A percentile compares a stretch with the other conserved stretches of the same genome.
phyloP scores from a whole-genome alignment of 2,329 filamentous ascomycete species.

The Bipolaris gigantea region DNA sequence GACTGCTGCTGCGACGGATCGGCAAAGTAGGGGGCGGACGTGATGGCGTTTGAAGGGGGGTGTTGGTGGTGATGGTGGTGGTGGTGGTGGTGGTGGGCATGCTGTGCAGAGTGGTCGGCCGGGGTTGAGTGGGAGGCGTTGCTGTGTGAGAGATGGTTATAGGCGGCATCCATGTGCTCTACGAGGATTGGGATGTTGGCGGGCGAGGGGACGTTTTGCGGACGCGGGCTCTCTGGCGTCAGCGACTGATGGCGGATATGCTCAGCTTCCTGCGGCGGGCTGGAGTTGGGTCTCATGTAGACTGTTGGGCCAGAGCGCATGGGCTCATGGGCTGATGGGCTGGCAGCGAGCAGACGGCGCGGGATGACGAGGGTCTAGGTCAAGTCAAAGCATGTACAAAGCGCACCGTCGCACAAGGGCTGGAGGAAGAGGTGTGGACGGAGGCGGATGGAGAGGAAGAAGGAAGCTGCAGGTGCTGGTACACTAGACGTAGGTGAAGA shows the following conservation, averaged over 20 bases:
- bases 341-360: conserved; percentile 15
- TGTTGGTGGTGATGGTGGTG: too few relatives aligned
- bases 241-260: conserved; percentile 67
- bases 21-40: conserved; percentile 38
- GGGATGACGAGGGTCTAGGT: conserved; percentile 7
- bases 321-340: too few relatives aligned
- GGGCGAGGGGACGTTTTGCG: conserved; percentile 67
- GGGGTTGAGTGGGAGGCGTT: conserved; percentile 41
- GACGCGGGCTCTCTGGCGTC: conserved; percentile 71
- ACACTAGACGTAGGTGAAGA: conserved; percentile 10
- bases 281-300: conserved; percentile 59
- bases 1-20: conserved; percentile 17
- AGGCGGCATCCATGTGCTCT: conserved; percentile 71
- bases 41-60: conserved; percentile 31
- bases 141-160: conserved; percentile 68
- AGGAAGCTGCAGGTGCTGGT: conserved; percentile 7
- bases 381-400: conserved; percentile 26
- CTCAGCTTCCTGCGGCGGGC: conserved; percentile 58
- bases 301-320: conserved; percentile 31
- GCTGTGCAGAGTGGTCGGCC: conserved; percentile 37
- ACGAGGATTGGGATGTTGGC: conserved; percentile 69
- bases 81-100: conserved; percentile 34
- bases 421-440: not conserved
- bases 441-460: not conserved
- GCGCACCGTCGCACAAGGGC: conserved; percentile 22